Conservation (phyloP, 176 grass and related monocot genomes). For the Juncus inflexus region DNA sequence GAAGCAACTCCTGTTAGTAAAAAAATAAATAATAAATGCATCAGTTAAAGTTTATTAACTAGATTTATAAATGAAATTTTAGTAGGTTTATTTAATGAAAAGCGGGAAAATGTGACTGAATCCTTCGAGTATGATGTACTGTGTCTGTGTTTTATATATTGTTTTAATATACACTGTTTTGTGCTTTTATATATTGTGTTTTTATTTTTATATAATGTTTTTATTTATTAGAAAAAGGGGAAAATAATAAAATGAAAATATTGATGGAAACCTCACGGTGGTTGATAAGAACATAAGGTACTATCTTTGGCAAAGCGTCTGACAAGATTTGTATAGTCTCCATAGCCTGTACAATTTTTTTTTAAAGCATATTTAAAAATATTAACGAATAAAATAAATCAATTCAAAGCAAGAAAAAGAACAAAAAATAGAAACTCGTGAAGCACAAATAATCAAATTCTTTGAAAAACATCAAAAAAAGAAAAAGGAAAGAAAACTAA, state of each 20-base stretch:
- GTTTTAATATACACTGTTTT: no score
- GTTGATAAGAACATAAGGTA: conserved; percentile 96
- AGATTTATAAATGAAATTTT: no score
- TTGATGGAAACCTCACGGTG: conserved; percentile 79
- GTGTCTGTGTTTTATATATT: no score
- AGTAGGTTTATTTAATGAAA: no score
- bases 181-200: no score
- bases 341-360: conserved; percentile 50
- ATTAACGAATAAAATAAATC: conserved; percentile 1
- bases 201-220: no score
- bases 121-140: no score
- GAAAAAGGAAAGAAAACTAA: conserved; percentile 34
- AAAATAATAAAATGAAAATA: conserved; percentile 22
- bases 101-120: no score
- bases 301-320: conserved; percentile 97
- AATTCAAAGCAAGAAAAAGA: neutral
- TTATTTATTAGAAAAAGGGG: neutral
- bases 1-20: conserved; percentile 80
- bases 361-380: no score
- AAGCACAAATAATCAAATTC: no score
- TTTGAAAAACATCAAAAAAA: conserved; percentile 12
- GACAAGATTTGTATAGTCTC: conserved; percentile 95
- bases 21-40: neutral
- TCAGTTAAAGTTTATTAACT: conserved; percentile 2
- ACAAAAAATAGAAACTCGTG: conserved; percentile 12